Evolutionary conservation across 768 basidiomycete species (phyloP), one percentile per base, ranked within the genome.

Genomic region (Tylopilus balloui): DNA sequence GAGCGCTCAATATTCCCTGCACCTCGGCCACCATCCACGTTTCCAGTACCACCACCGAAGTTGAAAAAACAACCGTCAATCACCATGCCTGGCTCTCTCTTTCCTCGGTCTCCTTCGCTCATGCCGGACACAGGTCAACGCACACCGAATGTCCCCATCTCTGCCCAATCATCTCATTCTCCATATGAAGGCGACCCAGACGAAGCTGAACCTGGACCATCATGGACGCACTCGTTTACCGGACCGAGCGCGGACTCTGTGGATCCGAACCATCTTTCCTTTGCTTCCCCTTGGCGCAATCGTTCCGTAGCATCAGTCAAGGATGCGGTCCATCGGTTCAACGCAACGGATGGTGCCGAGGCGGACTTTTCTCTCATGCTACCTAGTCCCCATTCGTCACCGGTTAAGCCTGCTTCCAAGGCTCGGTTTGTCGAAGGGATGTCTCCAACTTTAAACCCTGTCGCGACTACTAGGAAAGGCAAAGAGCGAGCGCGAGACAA

Each of bases 71-170:
- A 64, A n/a, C 68, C 69, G 8, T 79, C 79, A 3, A 58, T 76
- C 0, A 82, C 81, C 1, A 91, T 91, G 88, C 88, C 88, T 19
- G 88, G 88, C 8, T 78, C 88, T 1, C 77, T 91, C 12, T 87
- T 82, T 60, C 79, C 86, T 5, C 81, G 86, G 9, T 87, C 88
- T 0, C 75, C 80, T 0, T 86, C 86, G n/a, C 70, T 81, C 12
- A 69, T 81, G 25, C 79, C 81, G 7, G 62, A 64, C 17, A n/a
- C 23, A 4, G 13, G 27, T 25, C 54, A 25, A 6, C 15, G 0
- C 37, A 41, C 3, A 15, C 52, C 24, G 6, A 14, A 12, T 20
- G 7, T 13, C 19, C 34, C 28, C 6, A n/a, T 15, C 24, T 23
- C 21, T 14, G 19, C 21, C 21, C 48, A n/a, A 17, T 41, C 25